A percentile compares a stretch with the other conserved stretches of the same genome.
These are phyloP conservation scores for Penicillium corylophilum DNA, from an alignment of 2,329 filamentous ascomycete genomes.

Conservation along the genomic window DNA sequence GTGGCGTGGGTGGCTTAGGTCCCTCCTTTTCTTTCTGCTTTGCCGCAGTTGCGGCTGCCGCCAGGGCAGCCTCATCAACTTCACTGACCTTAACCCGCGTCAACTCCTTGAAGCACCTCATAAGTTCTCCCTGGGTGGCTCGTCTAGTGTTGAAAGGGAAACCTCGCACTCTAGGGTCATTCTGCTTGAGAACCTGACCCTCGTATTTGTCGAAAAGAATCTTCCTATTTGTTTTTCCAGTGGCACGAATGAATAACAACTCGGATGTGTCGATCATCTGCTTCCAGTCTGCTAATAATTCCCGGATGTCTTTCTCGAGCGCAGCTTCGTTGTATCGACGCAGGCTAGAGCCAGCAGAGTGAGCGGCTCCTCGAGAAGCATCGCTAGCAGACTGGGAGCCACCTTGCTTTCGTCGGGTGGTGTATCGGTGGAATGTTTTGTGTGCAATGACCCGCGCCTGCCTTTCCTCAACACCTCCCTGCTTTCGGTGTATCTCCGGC, in stretches of 20 bases:
- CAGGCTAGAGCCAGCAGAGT: slow-evolving; percentile 87
- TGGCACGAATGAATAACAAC: slow-evolving; percentile 84
- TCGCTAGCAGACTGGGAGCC: slow-evolving; percentile 93
- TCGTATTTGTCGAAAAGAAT: slow-evolving; percentile 92
- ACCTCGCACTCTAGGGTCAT: slow-evolving; percentile 76
- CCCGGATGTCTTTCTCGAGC: slow-evolving; percentile 81
- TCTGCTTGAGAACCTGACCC: slow-evolving; percentile 74
- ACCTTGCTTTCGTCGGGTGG: slow-evolving; percentile 92
- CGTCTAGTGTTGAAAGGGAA: slow-evolving; percentile 93
- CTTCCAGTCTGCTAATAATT: slow-evolving; percentile 81
- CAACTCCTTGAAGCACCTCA: slow-evolving; percentile 90
- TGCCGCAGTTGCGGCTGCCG: slow-evolving; percentile 56
- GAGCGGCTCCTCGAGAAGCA: slow-evolving; percentile 86
- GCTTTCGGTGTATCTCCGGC: slow-evolving; percentile 71
- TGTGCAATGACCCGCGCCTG: slow-evolving; percentile 88
- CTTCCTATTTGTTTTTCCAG: slow-evolving; percentile 78
- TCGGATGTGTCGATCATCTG: slow-evolving; percentile 78
- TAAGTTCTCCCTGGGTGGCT: slow-evolving; percentile 89
- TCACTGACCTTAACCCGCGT: slow-evolving; percentile 84
- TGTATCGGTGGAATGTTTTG: slow-evolving; percentile 98
- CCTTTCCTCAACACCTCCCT: slow-evolving; percentile 70
- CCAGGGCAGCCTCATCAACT: slow-evolving; percentile 65
- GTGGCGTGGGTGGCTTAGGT: slow-evolving; percentile 32
- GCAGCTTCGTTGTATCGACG: slow-evolving; percentile 94
- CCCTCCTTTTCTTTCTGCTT: slow-evolving; percentile 47